These are phyloP conservation scores for Mycena capillaripes DNA, from an alignment of 768 basidiomycete species.

Conservation along the genomic window DNA sequence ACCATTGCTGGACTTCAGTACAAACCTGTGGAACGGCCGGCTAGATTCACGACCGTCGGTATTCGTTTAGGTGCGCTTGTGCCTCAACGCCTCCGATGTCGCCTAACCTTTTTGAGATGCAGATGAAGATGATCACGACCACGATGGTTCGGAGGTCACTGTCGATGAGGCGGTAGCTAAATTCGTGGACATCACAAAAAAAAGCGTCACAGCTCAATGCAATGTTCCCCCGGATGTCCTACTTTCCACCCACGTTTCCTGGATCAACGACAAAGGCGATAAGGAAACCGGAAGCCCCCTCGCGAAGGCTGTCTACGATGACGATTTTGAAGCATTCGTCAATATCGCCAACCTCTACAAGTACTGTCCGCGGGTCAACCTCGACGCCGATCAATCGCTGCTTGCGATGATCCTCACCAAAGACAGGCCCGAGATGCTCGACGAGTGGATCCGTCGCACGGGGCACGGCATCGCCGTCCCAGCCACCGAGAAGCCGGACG, in stretches of 20 bases:
- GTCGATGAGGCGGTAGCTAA: slow-evolving; percentile 52
- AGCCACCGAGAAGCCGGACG: slow-evolving; percentile 17
- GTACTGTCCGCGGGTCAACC: slow-evolving; percentile 45
- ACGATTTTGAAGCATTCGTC: slow-evolving; percentile 66
- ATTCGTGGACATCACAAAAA: slow-evolving; percentile 67
- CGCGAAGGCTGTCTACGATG: slow-evolving; percentile 55
- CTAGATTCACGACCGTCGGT: background rate
- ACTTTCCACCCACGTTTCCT: too few species aligned
- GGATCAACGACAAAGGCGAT: too few species aligned
- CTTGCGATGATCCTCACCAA: slow-evolving; percentile 47
- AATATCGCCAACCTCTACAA: slow-evolving; percentile 60
- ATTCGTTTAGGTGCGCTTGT: background rate
- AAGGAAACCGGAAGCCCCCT: too few species aligned
- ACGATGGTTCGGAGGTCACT: slow-evolving; percentile 56
- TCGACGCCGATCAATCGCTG: slow-evolving; percentile 15
- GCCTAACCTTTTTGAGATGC: background rate
- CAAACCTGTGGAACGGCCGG: slow-evolving; percentile 51
- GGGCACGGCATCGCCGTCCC: slow-evolving; percentile 51
- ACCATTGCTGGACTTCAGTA: slow-evolving; percentile 70
- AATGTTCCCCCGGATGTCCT: slow-evolving; percentile 49
- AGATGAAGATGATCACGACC: slow-evolving; percentile 45
- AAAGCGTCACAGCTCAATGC: slow-evolving; percentile 56
- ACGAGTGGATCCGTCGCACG: slow-evolving; percentile 68
- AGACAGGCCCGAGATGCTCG: slow-evolving; percentile 65
- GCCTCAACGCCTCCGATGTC: background rate